Percentiles rank a stretch among this genome's conserved stretches.
Conservation (phyloP, 176 grass and related monocot species). For the Dendrocalamus sinicus region DNA sequence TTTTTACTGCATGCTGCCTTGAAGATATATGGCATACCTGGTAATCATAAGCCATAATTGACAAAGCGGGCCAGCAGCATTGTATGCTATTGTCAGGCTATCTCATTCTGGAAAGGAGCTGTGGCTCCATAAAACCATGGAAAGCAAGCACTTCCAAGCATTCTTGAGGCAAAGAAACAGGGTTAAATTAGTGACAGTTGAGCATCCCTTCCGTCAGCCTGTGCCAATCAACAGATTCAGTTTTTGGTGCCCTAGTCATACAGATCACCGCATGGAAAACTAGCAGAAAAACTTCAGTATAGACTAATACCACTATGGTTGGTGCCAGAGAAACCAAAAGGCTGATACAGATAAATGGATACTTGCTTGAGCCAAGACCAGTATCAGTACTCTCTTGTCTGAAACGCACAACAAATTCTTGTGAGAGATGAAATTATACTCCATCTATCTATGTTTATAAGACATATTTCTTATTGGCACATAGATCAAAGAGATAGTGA, state of each 20-base stretch:
- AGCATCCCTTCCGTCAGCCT: slow-evolving; percentile 85
- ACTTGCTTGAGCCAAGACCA: slow-evolving; percentile 85
- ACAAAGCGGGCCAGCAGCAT: slow-evolving; percentile 60
- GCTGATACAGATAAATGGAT: slow-evolving; percentile 77
- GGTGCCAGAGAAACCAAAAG: slow-evolving; percentile 94
- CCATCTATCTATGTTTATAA: no score
- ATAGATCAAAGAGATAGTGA: no score
- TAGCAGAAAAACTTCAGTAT: slow-evolving; percentile 19
- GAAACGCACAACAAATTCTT: slow-evolving; percentile 44
- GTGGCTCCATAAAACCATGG: slow-evolving; percentile 69
- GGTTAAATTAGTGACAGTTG: slow-evolving; percentile 75
- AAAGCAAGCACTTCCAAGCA: slow-evolving; percentile 73
- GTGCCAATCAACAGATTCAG: slow-evolving; percentile 38
- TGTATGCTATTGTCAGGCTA: slow-evolving; percentile 69
- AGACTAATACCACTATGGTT: slow-evolving; percentile 76
- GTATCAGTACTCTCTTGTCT: slow-evolving; percentile 88
- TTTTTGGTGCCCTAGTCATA: slow-evolving; percentile 21
- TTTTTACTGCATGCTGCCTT: slow-evolving; percentile 8
- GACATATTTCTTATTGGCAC: no score
- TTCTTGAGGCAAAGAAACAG: slow-evolving; percentile 84
- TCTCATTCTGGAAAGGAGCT: slow-evolving; percentile 58
- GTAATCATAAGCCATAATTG: slow-evolving; percentile 84
- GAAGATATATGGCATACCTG: slow-evolving; percentile 52
- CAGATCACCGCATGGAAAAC: background rate
- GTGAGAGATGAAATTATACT: slow-evolving; percentile 24